Evolutionary conservation across 257 asterid species (phyloP).

Genomic region (Jacaranda copaia): DNA sequence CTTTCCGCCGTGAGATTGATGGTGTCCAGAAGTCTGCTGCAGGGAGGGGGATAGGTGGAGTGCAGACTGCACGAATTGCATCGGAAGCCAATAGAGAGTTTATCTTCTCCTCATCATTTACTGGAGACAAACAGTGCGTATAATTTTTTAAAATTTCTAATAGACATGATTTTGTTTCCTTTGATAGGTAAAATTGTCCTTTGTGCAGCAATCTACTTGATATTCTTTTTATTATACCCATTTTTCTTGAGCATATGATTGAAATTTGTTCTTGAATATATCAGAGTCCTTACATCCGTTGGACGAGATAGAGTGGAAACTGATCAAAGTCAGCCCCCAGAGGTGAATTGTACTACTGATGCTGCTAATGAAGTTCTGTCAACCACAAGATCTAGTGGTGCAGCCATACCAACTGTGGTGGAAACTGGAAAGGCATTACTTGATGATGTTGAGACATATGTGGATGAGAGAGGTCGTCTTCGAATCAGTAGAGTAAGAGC

Average conservation of each 20-base stretch:
- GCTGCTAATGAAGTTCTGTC: slow-evolving; percentile 39
- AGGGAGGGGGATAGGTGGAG: slow-evolving; percentile 87
- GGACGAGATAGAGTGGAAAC: slow-evolving; percentile 58
- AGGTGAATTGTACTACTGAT: slow-evolving; percentile 40
- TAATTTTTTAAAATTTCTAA: neutral
- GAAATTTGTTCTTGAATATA: slow-evolving; percentile 34
- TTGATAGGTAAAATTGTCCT: slow-evolving; percentile 14
- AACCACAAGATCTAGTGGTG: slow-evolving; percentile 45
- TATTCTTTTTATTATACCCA: slow-evolving; percentile 15
- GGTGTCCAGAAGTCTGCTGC: slow-evolving; percentile 94
- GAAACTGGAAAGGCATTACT: slow-evolving; percentile 58
- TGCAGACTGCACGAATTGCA: slow-evolving; percentile 93
- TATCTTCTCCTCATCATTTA: slow-evolving; percentile 87
- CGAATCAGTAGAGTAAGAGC: slow-evolving; percentile 91
- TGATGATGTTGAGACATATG: slow-evolving; percentile 85
- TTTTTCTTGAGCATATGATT: slow-evolving; percentile 33
- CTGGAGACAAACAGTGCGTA: slow-evolving; percentile 86
- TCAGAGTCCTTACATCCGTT: slow-evolving; percentile 76
- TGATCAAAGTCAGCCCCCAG: slow-evolving; percentile 50
- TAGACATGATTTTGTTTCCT: neutral
- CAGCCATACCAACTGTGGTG: slow-evolving; percentile 45
- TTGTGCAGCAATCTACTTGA: slow-evolving; percentile 17
- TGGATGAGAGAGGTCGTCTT: slow-evolving; percentile 86
- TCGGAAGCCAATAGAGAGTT: slow-evolving; percentile 96
- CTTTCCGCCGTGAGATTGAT: slow-evolving; percentile 96